Base-by-base conservation (phyloP, 768 basidiomycete species). In the Psilocybe sp. region DNA sequence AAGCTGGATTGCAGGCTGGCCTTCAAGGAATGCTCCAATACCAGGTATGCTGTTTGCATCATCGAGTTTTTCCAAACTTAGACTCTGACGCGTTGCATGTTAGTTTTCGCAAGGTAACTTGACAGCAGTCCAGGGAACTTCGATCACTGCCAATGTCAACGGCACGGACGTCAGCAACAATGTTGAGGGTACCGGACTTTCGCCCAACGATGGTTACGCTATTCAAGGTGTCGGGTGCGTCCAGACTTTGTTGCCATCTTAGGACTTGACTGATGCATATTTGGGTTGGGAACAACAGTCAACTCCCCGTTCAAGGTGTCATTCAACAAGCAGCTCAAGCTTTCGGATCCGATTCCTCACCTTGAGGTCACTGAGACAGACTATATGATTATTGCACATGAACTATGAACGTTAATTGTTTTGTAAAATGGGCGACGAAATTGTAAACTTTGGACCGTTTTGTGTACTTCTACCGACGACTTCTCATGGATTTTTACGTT, bases 141-240 rank as follows among this genome's bases (percentile, higher is more conserved):
- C 71, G 1, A 70, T 85, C 43, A 64, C 67, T 20, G 59, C 71
- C 0, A 53, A 57, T 20, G 54, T 58, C 14, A 65, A 61, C 39
- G 66, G 68, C 6, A 77, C 72, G 0, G 56, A 63, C 6, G 55
- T 61, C 19, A 65, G 67, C 32, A 51, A 64, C 5, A 65, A 50
- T 20, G 58, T 59, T 13, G 64, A 64, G 37, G 64, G 65, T 15
- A 76, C 76, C 4, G 81, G 79, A 6, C 46, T 70, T n/a, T 81
- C 82, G 3, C 85, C 85, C 20, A 81, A 83, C 49, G 85, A 87
- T 64, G 85, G 85, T 61, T 86, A 86, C 58, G 70, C 72, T 34
- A 69, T 58, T 46, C 66, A 69, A 34, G 74, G 72, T 12, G 46
- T 59, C 53, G 73, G 69, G 76, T 77, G 56, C 44, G 75, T 57